A percentile compares a stretch with the other conserved stretches of the same genome.
phyloP scores from a whole-genome alignment of 306 rosid species.

The Sphenostylis stenocarpa region DNA sequence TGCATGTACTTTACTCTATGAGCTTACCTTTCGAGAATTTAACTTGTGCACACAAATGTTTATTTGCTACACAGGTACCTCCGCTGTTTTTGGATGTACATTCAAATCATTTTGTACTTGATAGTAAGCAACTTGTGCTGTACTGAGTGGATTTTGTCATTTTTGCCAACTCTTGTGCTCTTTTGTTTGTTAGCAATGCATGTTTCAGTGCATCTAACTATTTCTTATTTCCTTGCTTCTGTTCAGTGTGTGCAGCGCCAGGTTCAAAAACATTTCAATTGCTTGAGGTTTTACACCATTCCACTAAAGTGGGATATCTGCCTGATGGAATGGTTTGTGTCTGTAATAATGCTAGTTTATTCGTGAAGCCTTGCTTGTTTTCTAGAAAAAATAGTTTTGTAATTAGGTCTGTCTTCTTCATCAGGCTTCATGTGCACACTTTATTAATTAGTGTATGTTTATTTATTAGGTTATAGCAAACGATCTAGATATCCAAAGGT shows the following conservation, averaged over 20 bases:
- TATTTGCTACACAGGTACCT: slow-evolving; percentile 66
- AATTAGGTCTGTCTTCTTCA: slow-evolving; percentile 12
- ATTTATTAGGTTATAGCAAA: slow-evolving; percentile 84
- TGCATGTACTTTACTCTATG: slow-evolving; percentile 12
- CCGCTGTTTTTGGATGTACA: slow-evolving; percentile 88
- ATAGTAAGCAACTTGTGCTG: slow-evolving; percentile 69
- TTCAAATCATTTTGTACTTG: slow-evolving; percentile 79
- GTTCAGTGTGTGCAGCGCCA: slow-evolving; percentile 96
- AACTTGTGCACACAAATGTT: slow-evolving; percentile 10
- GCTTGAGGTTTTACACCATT: slow-evolving; percentile 79
- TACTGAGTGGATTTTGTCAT: slow-evolving; percentile 1
- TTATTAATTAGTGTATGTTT: slow-evolving; percentile 28
- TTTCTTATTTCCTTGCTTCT: slow-evolving; percentile 23
- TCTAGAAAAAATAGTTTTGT: not conserved
- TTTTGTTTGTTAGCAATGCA: slow-evolving; percentile 4
- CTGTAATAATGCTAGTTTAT: slow-evolving; percentile 15
- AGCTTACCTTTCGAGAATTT: slow-evolving; percentile 16
- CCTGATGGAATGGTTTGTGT: slow-evolving; percentile 87
- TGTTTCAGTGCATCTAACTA: slow-evolving; percentile 31
- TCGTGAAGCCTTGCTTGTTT: slow-evolving; percentile 12
- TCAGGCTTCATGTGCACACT: slow-evolving; percentile 27
- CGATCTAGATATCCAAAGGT: slow-evolving; percentile 93
- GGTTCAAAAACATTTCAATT: slow-evolving; percentile 98
- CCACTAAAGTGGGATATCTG: slow-evolving; percentile 64
- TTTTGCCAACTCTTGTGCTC: not conserved